These are phyloP conservation scores for Trapa bicornis DNA, from an alignment of 345 rosid species.

Conservation along the genomic window DNA sequence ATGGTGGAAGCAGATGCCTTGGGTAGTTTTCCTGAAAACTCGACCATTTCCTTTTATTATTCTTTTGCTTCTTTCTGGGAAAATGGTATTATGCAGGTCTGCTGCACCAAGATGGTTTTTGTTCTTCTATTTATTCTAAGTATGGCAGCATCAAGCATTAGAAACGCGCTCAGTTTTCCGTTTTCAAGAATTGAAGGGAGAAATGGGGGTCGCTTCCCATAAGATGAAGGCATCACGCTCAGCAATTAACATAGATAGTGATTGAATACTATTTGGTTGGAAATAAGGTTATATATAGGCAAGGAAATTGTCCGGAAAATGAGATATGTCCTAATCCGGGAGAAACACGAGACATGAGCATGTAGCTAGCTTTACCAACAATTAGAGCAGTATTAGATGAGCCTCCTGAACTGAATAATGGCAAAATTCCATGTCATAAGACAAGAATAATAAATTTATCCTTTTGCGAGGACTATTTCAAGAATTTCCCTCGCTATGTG, in stretches of 20 bases:
- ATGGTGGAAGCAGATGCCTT: not conserved
- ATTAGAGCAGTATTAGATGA: too few relatives aligned
- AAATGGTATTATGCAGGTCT: not conserved
- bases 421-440: too few relatives aligned
- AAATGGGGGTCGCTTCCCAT: not conserved
- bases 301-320: not conserved
- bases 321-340: too few relatives aligned
- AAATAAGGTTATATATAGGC: not conserved
- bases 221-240: too few relatives aligned
- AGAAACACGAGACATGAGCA: too few relatives aligned
- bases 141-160: not conserved
- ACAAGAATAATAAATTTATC: too few relatives aligned
- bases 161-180: not conserved
- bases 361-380: too few relatives aligned
- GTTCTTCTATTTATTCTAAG: not conserved
- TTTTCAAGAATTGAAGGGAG: not conserved
- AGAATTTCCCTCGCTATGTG: too few relatives aligned
- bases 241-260: not conserved
- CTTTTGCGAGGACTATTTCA: too few relatives aligned
- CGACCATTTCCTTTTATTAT: not conserved
- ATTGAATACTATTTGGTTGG: not conserved
- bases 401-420: too few relatives aligned
- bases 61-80: not conserved
- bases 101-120: not conserved
- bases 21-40: not conserved